Evolutionary conservation across 2,329 filamentous ascomycete genomes (phyloP).

Genomic region (Sporothrix sp.): DNA sequence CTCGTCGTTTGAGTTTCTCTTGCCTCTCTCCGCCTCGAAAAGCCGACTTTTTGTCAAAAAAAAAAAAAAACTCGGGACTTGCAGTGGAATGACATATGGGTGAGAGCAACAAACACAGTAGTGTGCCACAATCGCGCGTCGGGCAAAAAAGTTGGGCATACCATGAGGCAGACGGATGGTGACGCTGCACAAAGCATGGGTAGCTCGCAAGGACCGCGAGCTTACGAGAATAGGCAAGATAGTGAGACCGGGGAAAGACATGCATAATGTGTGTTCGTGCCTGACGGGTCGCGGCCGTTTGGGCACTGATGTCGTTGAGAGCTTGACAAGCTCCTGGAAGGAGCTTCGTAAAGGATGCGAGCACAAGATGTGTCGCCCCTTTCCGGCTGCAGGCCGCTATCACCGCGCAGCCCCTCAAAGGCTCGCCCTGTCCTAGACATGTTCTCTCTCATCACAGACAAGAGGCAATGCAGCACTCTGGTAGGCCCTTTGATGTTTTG

Average conservation of each 20-base stretch:
- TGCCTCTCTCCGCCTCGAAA: too few species aligned
- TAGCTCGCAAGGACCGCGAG: too few species aligned
- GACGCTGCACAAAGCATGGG: too few species aligned
- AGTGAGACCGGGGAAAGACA: background rate
- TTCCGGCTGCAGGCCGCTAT: too few species aligned
- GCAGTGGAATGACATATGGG: too few species aligned
- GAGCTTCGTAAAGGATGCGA: too few species aligned
- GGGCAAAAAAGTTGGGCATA: background rate
- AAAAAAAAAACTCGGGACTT: too few species aligned
- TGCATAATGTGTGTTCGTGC: constrained; percentile 8
- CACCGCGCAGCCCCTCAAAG: too few species aligned
- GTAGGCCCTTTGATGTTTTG: constrained; percentile 1
- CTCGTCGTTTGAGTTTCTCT: too few species aligned
- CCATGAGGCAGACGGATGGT: background rate
- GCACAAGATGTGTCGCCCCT: background rate
- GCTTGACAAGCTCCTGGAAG: background rate
- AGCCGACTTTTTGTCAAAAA: too few species aligned
- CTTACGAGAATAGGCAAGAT: background rate
- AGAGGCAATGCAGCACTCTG: constrained; percentile 3
- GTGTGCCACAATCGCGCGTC: too few species aligned
- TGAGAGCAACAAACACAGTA: too few species aligned
- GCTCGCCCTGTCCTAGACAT: background rate
- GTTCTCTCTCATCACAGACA: background rate
- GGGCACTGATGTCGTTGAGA: background rate
- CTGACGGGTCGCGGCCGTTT: constrained; percentile 5